Conservation (phyloP, 2,329 filamentous ascomycete genomes). For the Alternaria conjuncta region DNA sequence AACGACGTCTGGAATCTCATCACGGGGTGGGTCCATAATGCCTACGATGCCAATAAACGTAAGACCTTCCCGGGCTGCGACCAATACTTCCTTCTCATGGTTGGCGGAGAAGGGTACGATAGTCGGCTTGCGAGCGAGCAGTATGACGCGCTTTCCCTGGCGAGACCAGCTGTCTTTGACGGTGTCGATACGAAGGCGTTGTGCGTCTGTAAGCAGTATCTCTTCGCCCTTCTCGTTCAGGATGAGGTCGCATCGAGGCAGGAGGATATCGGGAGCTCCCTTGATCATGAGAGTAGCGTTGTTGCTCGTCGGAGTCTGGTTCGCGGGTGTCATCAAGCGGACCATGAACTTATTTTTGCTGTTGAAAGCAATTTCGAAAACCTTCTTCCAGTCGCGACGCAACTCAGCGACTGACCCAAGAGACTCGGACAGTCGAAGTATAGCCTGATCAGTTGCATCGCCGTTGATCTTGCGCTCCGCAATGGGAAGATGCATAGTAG, state of each 20-base stretch:
- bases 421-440: constrained; percentile 73
- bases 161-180: constrained; percentile 73
- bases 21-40: constrained; percentile 65
- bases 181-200: constrained; percentile 58
- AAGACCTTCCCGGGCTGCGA: constrained; percentile 58
- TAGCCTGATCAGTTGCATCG: constrained; percentile 77
- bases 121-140: constrained; percentile 68
- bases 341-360: constrained; percentile 87
- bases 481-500: constrained; percentile 65
- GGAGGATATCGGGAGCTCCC: constrained; percentile 76
- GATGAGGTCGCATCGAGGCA: constrained; percentile 66
- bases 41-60: constrained; percentile 64
- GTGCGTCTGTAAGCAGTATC: constrained; percentile 55
- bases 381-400: constrained; percentile 67
- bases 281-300: constrained; percentile 71
- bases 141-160: constrained; percentile 70
- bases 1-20: constrained; percentile 65
- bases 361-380: constrained; percentile 71
- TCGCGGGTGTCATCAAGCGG: constrained; percentile 59
- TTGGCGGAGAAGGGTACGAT: constrained; percentile 51
- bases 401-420: constrained; percentile 67
- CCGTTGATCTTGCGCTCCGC: constrained; percentile 70
- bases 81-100: constrained; percentile 65
- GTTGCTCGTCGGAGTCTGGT: constrained; percentile 36
- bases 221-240: constrained; percentile 63